phyloP scores from a whole-genome alignment of 2,329 filamentous ascomycete species.

The Metarhizium anisopliae region DNA sequence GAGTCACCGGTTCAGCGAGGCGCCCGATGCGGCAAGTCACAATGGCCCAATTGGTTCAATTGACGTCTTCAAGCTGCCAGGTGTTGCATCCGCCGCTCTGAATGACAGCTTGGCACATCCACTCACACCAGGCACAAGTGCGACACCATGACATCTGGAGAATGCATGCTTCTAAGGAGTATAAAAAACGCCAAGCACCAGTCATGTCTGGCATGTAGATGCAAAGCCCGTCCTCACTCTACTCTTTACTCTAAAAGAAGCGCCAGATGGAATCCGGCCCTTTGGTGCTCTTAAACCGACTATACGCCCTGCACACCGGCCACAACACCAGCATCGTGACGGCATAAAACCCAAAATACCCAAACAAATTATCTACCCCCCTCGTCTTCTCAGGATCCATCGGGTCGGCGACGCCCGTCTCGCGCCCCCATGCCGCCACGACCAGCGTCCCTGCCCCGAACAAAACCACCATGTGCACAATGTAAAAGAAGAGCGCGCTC shows the following conservation, averaged over 20 bases:
- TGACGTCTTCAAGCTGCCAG: no score
- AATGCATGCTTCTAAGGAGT: no score
- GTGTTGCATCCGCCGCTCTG: no score
- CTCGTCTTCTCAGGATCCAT: constrained; percentile 14
- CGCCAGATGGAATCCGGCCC: constrained; percentile 35
- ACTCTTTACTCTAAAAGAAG: constrained; percentile 25
- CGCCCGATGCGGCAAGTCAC: no score
- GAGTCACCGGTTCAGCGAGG: no score
- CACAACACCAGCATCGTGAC: constrained; percentile 28
- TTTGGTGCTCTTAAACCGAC: constrained; percentile 32
- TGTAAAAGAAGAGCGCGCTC: constrained; percentile 38
- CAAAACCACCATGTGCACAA: constrained; percentile 27
- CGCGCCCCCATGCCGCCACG: constrained; percentile 24
- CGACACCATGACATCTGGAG: no score
- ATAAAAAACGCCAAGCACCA: no score
- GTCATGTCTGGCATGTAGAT: no score
- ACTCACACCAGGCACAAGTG: no score
- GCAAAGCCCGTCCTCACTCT: background rate
- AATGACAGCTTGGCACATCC: no score
- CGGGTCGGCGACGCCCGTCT: constrained; percentile 17
- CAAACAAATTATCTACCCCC: constrained; percentile 29
- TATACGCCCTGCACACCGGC: constrained; percentile 32
- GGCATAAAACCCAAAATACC: constrained; percentile 28
- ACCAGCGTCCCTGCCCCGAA: constrained; percentile 17
- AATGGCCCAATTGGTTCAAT: no score